Evolutionary conservation across 257 asterid genomes (phyloP).

Genomic region (Przewalskia tangutica): DNA sequence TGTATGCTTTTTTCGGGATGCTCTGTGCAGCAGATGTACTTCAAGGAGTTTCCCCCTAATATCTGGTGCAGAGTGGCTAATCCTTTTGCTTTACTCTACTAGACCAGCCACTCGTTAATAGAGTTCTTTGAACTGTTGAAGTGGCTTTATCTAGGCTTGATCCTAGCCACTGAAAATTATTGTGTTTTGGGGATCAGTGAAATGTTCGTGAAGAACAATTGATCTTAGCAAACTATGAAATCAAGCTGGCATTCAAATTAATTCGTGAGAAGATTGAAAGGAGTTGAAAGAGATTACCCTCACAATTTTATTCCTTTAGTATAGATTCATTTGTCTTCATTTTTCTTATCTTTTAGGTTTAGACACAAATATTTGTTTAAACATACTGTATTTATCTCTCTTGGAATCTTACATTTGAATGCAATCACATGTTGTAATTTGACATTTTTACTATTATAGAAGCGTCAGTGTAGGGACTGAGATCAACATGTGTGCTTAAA

Average conservation of each 20-base stretch:
- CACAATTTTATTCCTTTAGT: neutral
- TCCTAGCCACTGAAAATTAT: neutral
- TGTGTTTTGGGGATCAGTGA: neutral
- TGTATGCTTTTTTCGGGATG: neutral
- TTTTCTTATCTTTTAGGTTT: neutral
- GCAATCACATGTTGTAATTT: neutral
- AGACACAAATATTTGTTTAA: neutral
- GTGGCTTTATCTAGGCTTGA: neutral
- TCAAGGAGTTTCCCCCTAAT: neutral
- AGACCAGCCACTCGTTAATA: neutral
- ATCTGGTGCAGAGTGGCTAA: neutral
- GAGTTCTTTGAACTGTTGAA: neutral
- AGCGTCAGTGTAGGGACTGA: no score
- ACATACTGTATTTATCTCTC: neutral
- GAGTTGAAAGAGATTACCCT: neutral
- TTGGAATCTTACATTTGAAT: neutral
- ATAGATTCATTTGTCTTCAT: neutral
- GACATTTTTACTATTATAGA: no score
- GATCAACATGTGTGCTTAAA: no score
- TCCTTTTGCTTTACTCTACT: neutral
- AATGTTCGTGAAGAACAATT: neutral
- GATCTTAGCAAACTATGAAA: neutral
- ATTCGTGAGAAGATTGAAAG: neutral
- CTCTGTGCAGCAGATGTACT: neutral
- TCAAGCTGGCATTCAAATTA: neutral